These are phyloP conservation scores for Acanthamoeba quina DNA, from an alignment of 208 protist species.

Conservation along the genomic window DNA sequence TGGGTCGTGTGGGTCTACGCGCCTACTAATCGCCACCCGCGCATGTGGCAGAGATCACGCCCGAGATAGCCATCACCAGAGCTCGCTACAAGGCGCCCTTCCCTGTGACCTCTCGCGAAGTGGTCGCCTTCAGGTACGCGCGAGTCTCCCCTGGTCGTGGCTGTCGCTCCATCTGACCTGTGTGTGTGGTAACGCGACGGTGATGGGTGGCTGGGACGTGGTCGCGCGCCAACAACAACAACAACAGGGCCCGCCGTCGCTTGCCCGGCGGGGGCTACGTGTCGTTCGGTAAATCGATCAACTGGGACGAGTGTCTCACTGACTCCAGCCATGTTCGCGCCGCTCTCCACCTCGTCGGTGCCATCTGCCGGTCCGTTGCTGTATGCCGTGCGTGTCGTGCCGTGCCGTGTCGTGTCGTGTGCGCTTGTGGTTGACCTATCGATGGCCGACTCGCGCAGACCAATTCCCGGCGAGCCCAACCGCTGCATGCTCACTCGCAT, in stretches of 20 bases:
- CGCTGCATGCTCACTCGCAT: conserved; percentile 18
- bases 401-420: no score
- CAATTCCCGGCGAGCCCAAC: conserved; percentile 8
- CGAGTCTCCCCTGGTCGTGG: background rate
- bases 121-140: conserved; percentile 14
- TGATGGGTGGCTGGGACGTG: background rate
- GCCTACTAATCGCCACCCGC: no score
- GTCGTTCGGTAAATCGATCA: conserved; percentile 37
- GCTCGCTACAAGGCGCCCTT: conserved; percentile 27
- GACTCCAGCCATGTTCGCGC: conserved; percentile 22
- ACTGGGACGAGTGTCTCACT: conserved; percentile 11
- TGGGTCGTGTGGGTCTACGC: no score
- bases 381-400: background rate
- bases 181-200: background rate
- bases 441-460: background rate
- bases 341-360: conserved; percentile 13
- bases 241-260: background rate
- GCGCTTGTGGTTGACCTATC: no score
- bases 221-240: background rate
- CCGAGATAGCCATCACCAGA: background rate
- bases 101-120: background rate
- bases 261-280: conserved; percentile 18
- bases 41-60: background rate
- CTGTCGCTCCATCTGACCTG: background rate
- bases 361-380: conserved; percentile 11